Base-by-base conservation (phyloP, 768 basidiomycete species). In the Psilocybe cubensis region DNA sequence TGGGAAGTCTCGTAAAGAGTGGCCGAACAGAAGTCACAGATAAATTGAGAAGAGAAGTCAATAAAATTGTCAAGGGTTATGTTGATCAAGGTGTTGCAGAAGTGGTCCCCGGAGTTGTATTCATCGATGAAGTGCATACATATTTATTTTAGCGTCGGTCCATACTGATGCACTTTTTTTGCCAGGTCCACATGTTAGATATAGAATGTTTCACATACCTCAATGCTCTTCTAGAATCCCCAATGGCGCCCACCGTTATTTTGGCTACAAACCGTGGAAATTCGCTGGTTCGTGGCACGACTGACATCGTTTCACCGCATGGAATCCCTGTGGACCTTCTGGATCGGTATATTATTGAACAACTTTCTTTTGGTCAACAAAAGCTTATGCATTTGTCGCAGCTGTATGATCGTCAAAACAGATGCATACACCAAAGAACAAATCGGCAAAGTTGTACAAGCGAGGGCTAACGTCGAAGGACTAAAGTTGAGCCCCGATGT, bases 201-300 rank as follows among this genome's bases (percentile, higher is more conserved):
- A 96, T 98, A 66, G 97, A 99, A 72, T 98, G 96, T 72, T 99
- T 98, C 79, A 98, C 97, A 4, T 99, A 96, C 75, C 84, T 99
- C 33, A 98, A 98, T 72, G 89, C 94, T 10, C 83, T 98, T 8
- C 83, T 99, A 44, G 97, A 98, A 73, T 95, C 94, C 0, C 87
- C 92, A 2, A 94, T 99, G 88, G 95, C 97, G 3, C 97, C 97
- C 0, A 97, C 97, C 3, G 96, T 99, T 24, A 91, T 99, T 64
- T 81, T 98, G 59, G 97, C 97, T 2, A 97, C 96, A 23, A 99
- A 99, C 70, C 85, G 97, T 20, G 97, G 96, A 3, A 89, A 94
- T 62, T 83, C 92, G 2, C 84, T 94, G 7, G 94, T 99, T 51
- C 86, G 96, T 28, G 97, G 97, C 4, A 98, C 97, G 4, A 88